Evolutionary conservation across 2,329 filamentous ascomycete species (phyloP).

Genomic region (Erysiphe pulchra): DNA sequence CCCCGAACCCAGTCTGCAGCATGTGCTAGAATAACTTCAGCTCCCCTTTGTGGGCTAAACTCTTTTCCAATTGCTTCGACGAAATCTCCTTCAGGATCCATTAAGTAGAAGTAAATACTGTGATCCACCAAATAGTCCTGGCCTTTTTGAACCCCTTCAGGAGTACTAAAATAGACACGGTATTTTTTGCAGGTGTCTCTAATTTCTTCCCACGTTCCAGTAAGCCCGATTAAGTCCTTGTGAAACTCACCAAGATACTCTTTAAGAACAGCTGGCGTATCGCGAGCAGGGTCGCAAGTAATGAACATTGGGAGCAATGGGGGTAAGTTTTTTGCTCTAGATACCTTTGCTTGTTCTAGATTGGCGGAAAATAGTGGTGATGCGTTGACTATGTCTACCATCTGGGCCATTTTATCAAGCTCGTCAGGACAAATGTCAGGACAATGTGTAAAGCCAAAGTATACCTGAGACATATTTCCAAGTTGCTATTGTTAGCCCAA

Average conservation of each 20-base stretch:
- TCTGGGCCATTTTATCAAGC: conserved; percentile 95
- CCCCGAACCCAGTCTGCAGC: conserved; percentile 50
- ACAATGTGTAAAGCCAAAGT: conserved; percentile 96
- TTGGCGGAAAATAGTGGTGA: conserved; percentile 3
- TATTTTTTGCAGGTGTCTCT: conserved; percentile 91
- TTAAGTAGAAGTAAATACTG: conserved; percentile 98
- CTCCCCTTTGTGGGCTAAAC: conserved; percentile 69
- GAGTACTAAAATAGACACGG: conserved; percentile 91
- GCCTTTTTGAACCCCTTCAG: conserved; percentile 62
- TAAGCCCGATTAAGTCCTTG: conserved; percentile 59
- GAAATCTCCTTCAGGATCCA: conserved; percentile 96
- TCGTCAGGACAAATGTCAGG: conserved; percentile 98
- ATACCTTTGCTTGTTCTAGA: conserved; percentile 21
- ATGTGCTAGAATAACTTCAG: conserved; percentile 63
- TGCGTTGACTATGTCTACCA: conserved; percentile 50
- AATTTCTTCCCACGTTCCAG: conserved; percentile 79
- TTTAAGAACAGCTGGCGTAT: conserved; percentile 64
- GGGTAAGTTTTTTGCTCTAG: conserved; percentile 15
- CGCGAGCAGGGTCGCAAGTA: conserved; percentile 80
- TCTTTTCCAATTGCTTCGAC: conserved; percentile 90
- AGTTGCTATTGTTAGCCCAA: too few relatives aligned
- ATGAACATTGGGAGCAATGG: conserved; percentile 62
- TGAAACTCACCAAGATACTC: conserved; percentile 83
- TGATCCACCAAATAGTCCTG: conserved; percentile 97
- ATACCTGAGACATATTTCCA: conserved; percentile 35